Percentiles rank a stretch among this genome's conserved stretches.
Evolutionary conservation across 164 flowering plant genomes (phyloP).

Genomic region (Macadamia integrifolia): DNA sequence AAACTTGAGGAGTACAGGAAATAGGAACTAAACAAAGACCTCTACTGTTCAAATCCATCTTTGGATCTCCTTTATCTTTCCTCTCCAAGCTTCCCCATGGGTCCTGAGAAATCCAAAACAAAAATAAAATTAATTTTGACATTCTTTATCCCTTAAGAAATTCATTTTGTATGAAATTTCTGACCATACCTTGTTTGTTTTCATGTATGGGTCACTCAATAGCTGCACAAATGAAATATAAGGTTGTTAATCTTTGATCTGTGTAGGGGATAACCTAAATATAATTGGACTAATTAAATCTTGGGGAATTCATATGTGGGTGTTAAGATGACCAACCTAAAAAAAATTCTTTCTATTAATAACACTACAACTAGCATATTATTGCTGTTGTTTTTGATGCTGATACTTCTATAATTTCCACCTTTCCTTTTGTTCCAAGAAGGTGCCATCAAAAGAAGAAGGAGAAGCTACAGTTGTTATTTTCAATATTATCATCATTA

Average conservation of each 20-base stretch:
- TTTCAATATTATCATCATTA: background rate
- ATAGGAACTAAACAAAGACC: conserved; percentile 66
- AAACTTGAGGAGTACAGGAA: conserved; percentile 52
- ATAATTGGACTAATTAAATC: too few relatives aligned
- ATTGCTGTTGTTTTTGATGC: background rate
- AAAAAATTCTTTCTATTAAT: too few relatives aligned
- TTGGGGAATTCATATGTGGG: too few relatives aligned
- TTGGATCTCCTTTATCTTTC: conserved; percentile 35
- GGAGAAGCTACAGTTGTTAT: background rate
- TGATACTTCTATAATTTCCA: background rate
- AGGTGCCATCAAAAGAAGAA: background rate
- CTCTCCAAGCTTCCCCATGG: conserved; percentile 56
- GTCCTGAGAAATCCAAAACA: conserved; percentile 31
- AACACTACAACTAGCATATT: background rate
- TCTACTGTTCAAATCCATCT: conserved; percentile 47
- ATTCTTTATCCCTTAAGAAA: background rate
- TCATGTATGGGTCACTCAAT: conserved; percentile 57
- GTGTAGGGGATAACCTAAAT: too few relatives aligned
- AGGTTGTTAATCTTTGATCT: background rate
- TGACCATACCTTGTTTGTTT: conserved; percentile 38
- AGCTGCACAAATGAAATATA: conserved; percentile 30
- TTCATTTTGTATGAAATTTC: background rate
- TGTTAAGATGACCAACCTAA: too few relatives aligned
- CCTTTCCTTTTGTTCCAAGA: background rate
- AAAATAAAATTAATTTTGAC: background rate